A percentile compares a stretch with the other conserved stretches of the same genome.
phyloP scores from a whole-genome alignment of 2,329 filamentous ascomycete genomes.

The Graphilbum sp. region DNA sequence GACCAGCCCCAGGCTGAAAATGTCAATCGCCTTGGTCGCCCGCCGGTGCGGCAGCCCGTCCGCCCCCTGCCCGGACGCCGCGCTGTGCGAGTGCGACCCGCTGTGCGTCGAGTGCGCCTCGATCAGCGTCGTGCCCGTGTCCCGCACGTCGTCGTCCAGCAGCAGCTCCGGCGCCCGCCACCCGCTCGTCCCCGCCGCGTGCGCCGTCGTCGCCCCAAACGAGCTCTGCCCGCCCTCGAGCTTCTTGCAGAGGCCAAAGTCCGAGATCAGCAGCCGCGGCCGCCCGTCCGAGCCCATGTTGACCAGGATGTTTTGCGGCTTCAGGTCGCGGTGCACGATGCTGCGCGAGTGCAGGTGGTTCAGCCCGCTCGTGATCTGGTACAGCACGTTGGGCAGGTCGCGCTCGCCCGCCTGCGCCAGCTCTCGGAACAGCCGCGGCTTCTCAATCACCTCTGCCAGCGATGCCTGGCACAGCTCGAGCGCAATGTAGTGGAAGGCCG shows the following conservation, averaged over 20 bases:
- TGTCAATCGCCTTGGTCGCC: constrained; percentile 90
- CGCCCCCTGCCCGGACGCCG: constrained; percentile 17
- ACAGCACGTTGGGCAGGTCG: constrained; percentile 64
- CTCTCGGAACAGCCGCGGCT: constrained; percentile 47
- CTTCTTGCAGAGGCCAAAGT: constrained; percentile 96
- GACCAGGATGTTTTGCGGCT: constrained; percentile 94
- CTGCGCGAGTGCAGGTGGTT: constrained; percentile 78
- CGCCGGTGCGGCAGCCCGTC: constrained; percentile 51
- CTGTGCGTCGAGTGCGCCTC: constrained; percentile 38
- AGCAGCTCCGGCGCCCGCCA: constrained; percentile 95
- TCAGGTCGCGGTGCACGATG: constrained; percentile 93
- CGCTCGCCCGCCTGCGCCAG: constrained; percentile 57
- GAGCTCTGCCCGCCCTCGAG: constrained; percentile 88
- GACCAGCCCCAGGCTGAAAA: constrained; percentile 93
- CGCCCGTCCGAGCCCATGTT: constrained; percentile 51
- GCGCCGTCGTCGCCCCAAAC: constrained; percentile 83
- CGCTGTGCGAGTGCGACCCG: constrained; percentile 24
- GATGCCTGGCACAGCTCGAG: constrained; percentile 89
- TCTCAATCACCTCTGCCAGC: constrained; percentile 77
- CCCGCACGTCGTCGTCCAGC: constrained; percentile 54
- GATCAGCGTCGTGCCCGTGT: constrained; percentile 24
- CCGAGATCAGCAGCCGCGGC: constrained; percentile 83
- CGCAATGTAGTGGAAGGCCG: constrained; percentile 90
- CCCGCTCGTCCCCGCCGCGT: constrained; percentile 82
- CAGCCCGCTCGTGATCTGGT: constrained; percentile 80